Evolutionary conservation across 2,329 filamentous ascomycete species (phyloP).

Genomic region (Aspergillus vadensis): DNA sequence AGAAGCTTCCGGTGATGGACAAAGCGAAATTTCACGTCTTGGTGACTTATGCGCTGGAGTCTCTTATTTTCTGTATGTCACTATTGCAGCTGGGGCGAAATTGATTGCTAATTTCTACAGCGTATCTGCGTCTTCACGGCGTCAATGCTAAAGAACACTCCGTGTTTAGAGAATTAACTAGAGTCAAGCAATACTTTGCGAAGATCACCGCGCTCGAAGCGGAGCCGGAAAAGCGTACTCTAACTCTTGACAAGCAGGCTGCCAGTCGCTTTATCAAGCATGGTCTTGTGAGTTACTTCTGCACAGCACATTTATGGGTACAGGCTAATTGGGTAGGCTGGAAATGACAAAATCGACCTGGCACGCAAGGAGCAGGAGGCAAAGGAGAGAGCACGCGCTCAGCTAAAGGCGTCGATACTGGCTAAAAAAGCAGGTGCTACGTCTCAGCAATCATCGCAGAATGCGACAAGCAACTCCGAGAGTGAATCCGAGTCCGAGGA

Average conservation of each 20-base stretch:
- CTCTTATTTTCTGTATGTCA: slow-evolving; percentile 75
- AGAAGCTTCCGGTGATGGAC: slow-evolving; percentile 86
- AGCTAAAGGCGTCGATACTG: slow-evolving; percentile 49
- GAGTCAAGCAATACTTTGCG: slow-evolving; percentile 86
- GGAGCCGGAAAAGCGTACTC: slow-evolving; percentile 57
- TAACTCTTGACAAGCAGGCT: slow-evolving; percentile 72
- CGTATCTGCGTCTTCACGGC: slow-evolving; percentile 76
- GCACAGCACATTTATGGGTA: not conserved
- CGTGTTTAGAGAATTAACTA: slow-evolving; percentile 80
- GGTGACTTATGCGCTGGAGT: slow-evolving; percentile 85
- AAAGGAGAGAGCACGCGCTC: slow-evolving; percentile 53
- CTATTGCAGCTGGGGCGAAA: slow-evolving; percentile 5
- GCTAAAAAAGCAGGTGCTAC: slow-evolving; percentile 41
- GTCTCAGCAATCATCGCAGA: slow-evolving; percentile 23
- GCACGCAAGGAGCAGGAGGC: slow-evolving; percentile 53
- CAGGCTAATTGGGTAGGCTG: slow-evolving; percentile 38
- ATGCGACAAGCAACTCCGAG: slow-evolving; percentile 9
- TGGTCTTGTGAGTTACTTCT: slow-evolving; percentile 62
- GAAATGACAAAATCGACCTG: slow-evolving; percentile 55
- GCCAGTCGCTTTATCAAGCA: slow-evolving; percentile 80
- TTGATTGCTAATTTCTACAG: slow-evolving; percentile 43
- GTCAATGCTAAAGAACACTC: slow-evolving; percentile 80
- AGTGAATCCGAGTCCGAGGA: slow-evolving; percentile 22
- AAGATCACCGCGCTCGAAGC: slow-evolving; percentile 82
- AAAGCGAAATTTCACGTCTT: slow-evolving; percentile 93